Percentiles rank a stretch among this genome's conserved stretches.
Evolutionary conservation across 2,329 filamentous ascomycete genomes (phyloP).

Genomic region (Endothia cerciana): DNA sequence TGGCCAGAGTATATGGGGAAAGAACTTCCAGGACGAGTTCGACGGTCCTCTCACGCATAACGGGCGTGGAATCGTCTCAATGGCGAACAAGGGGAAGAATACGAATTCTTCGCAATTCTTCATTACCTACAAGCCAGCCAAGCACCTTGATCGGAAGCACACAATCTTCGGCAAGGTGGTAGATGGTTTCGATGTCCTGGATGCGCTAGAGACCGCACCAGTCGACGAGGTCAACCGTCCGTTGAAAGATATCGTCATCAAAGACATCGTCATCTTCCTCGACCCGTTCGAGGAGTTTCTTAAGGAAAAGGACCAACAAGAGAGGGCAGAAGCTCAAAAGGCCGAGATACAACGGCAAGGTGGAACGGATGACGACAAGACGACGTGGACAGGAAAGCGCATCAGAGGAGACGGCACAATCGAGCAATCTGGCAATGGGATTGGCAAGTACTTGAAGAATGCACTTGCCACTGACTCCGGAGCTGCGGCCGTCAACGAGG

Average conservation of each 20-base stretch:
- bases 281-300: conserved; percentile 96
- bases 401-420: conserved; percentile 70
- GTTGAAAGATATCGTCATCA: conserved; percentile 76
- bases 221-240: conserved; percentile 79
- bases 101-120: conserved; percentile 97
- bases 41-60: conserved; percentile 88
- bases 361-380: conserved; percentile 82
- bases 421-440: conserved; percentile 47
- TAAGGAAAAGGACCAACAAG: conserved; percentile 70
- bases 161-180: conserved; percentile 93
- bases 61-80: conserved; percentile 77
- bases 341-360: conserved; percentile 67
- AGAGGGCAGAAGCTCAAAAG: conserved; percentile 59
- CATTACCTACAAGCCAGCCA: conserved; percentile 82
- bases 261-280: conserved; percentile 82
- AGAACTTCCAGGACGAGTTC: conserved; percentile 92
- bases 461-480: conserved; percentile 42
- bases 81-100: conserved; percentile 99
- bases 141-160: conserved; percentile 92
- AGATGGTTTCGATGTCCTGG: conserved; percentile 72
- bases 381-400: conserved; percentile 96
- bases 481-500: conserved; percentile 47
- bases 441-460: conserved; percentile 83
- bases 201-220: conserved; percentile 75
- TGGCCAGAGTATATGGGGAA: conserved; percentile 90